Evolutionary conservation across 2,329 filamentous ascomycete species (phyloP).

Genomic region (Stagonosporopsis tanaceti): DNA sequence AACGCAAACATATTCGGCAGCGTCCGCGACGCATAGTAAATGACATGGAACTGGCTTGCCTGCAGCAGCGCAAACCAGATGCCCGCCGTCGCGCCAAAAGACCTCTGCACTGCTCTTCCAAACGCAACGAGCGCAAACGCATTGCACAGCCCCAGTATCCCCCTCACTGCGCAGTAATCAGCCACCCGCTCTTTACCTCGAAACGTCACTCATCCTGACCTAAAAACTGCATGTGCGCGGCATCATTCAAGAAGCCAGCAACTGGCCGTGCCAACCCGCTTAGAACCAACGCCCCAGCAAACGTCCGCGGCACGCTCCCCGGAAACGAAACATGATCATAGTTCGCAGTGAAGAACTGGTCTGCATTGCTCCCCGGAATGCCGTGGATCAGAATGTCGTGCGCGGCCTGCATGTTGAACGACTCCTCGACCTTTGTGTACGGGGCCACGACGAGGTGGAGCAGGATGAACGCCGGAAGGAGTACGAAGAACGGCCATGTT

Average conservation of each 20-base stretch:
- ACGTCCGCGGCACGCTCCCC: slow-evolving; percentile 89
- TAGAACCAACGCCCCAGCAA: slow-evolving; percentile 80
- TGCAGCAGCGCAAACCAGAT: slow-evolving; percentile 84
- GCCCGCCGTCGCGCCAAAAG: slow-evolving; percentile 73
- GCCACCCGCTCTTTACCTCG: not conserved
- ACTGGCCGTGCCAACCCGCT: slow-evolving; percentile 76
- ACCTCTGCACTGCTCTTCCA: slow-evolving; percentile 66
- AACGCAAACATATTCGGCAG: slow-evolving; percentile 98
- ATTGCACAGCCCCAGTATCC: slow-evolving; percentile 80
- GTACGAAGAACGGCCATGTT: slow-evolving; percentile 38
- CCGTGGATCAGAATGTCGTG: slow-evolving; percentile 90
- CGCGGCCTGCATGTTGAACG: slow-evolving; percentile 93
- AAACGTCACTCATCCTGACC: slow-evolving; percentile 49
- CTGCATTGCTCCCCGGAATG: slow-evolving; percentile 67
- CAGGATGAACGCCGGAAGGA: slow-evolving; percentile 52
- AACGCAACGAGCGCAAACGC: slow-evolving; percentile 73
- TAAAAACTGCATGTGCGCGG: slow-evolving; percentile 64
- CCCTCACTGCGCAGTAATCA: slow-evolving; percentile 64
- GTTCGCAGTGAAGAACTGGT: slow-evolving; percentile 63
- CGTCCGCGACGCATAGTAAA: slow-evolving; percentile 91
- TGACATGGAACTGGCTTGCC: slow-evolving; percentile 86
- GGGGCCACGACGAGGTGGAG: slow-evolving; percentile 78
- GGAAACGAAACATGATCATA: slow-evolving; percentile 95
- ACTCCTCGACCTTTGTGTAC: slow-evolving; percentile 98
- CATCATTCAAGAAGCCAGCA: slow-evolving; percentile 63